A percentile compares a stretch with the other conserved stretches of the same genome.
These are phyloP conservation scores for Cinnamomum chago DNA, from an alignment of 164 flowering plant species.

Conservation along the genomic window DNA sequence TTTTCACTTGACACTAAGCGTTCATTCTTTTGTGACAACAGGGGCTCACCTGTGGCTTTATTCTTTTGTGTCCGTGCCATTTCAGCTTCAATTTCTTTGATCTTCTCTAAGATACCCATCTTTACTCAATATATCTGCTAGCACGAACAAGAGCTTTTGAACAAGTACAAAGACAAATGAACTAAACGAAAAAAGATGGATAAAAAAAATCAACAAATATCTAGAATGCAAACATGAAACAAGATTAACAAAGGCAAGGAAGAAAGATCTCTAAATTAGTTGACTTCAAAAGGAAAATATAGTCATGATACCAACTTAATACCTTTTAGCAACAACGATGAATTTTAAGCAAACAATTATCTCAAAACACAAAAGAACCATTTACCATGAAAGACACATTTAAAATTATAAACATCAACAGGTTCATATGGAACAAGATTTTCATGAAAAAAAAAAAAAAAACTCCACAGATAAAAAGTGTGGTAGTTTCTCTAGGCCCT, in stretches of 20 bases:
- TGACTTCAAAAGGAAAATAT: background rate
- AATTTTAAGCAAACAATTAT: background rate
- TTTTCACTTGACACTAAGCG: background rate
- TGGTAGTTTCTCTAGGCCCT: no score
- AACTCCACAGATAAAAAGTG: no score
- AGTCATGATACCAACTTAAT: background rate
- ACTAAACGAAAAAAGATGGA: background rate
- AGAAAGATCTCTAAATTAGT: background rate
- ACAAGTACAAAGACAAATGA: background rate
- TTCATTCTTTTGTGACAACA: background rate
- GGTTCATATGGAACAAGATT: no score
- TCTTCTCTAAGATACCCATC: constrained; percentile 97
- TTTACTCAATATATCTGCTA: constrained; percentile 21
- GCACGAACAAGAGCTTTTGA: background rate
- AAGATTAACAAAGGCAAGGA: background rate
- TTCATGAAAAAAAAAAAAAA: background rate
- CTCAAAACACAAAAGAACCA: background rate
- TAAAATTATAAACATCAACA: background rate
- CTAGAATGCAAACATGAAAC: background rate
- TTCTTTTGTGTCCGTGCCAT: constrained; percentile 99
- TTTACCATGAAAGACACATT: background rate
- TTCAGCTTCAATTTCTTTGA: constrained; percentile 98
- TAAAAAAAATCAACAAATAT: background rate
- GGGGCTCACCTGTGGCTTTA: constrained; percentile 82
- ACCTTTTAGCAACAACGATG: background rate